These are phyloP conservation scores for Geosmithia flava DNA, from an alignment of 2,329 filamentous ascomycete genomes.

Conservation along the genomic window DNA sequence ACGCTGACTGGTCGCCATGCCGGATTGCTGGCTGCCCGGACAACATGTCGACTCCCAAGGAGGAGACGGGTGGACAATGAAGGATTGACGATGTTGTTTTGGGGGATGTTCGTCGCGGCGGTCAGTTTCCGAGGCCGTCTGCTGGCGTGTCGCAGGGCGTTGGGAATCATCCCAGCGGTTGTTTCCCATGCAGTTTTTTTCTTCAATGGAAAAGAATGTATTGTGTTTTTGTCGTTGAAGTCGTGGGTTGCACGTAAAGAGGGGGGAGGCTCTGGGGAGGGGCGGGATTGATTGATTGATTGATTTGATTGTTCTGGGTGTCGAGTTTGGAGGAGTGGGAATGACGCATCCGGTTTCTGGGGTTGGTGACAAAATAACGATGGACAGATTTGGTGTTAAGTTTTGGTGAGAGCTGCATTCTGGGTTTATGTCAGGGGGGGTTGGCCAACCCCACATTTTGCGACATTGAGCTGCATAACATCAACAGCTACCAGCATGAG, in stretches of 20 bases:
- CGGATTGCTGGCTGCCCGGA: background rate
- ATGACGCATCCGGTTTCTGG: background rate
- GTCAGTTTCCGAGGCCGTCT: conserved; percentile 21
- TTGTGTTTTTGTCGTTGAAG: too few species aligned
- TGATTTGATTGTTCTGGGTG: too few species aligned
- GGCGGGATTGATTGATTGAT: too few species aligned
- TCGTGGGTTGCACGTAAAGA: background rate
- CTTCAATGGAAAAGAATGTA: too few species aligned
- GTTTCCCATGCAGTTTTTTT: conserved; percentile 19
- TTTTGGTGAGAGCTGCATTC: background rate
- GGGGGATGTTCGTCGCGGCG: background rate
- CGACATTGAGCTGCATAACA: too few species aligned
- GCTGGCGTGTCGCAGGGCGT: conserved; percentile 32
- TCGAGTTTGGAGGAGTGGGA: background rate
- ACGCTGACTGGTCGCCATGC: conserved; percentile 53
- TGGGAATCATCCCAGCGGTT: conserved; percentile 27
- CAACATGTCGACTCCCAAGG: background rate
- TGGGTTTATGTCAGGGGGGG: background rate
- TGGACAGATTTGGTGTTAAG: background rate
- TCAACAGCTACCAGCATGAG: too few species aligned
- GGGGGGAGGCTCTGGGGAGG: too few species aligned
- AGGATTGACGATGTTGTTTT: background rate
- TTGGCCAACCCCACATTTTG: too few species aligned
- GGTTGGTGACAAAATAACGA: background rate
- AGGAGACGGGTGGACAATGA: background rate